Percentiles rank a stretch among this genome's conserved stretches.
phyloP scores from a whole-genome alignment of 1,139 yeast species.

The Diutina neorugosa region DNA sequence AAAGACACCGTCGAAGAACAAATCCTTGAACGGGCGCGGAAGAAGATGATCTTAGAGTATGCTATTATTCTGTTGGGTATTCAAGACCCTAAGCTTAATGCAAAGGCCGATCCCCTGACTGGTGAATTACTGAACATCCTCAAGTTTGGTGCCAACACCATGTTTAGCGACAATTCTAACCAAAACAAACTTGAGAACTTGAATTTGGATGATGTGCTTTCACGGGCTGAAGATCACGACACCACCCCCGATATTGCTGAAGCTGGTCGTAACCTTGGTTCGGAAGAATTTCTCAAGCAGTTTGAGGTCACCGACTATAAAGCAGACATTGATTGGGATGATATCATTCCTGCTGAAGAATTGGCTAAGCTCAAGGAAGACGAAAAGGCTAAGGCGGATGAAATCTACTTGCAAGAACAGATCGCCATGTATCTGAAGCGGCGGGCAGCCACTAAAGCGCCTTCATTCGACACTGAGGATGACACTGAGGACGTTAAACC shows the following conservation, averaged over 20 bases:
- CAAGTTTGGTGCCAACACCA: constrained; percentile 96
- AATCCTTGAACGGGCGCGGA: constrained; percentile 89
- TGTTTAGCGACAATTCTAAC: constrained; percentile 88
- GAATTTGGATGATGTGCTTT: constrained; percentile 89
- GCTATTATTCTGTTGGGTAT: constrained; percentile 95
- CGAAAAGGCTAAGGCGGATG: constrained; percentile 78
- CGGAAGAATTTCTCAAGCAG: constrained; percentile 94
- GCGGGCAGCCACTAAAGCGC: constrained; percentile 44
- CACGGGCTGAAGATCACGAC: constrained; percentile 94
- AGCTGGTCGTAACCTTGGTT: constrained; percentile 68
- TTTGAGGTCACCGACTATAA: constrained; percentile 98
- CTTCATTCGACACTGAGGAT: constrained; percentile 9
- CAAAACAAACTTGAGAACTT: constrained; percentile 92
- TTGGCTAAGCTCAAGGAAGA: constrained; percentile 80
- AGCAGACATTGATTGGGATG: constrained; percentile 99
- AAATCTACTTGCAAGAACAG: constrained; percentile 78
- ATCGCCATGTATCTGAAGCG: constrained; percentile 79
- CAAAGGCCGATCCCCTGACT: constrained; percentile 29
- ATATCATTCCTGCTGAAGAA: constrained; percentile 94
- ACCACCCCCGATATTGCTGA: constrained; percentile 96
- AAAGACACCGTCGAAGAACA: constrained; percentile 98
- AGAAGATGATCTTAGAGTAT: constrained; percentile 95
- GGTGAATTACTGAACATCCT: constrained; percentile 81
- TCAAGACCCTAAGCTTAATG: constrained; percentile 52
- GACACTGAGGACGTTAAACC: constrained; percentile 9